Percentiles rank a stretch among this genome's conserved stretches.
phyloP scores from a whole-genome alignment of 192 early-diverging fungal species.

The Backusella liffmaniae region DNA sequence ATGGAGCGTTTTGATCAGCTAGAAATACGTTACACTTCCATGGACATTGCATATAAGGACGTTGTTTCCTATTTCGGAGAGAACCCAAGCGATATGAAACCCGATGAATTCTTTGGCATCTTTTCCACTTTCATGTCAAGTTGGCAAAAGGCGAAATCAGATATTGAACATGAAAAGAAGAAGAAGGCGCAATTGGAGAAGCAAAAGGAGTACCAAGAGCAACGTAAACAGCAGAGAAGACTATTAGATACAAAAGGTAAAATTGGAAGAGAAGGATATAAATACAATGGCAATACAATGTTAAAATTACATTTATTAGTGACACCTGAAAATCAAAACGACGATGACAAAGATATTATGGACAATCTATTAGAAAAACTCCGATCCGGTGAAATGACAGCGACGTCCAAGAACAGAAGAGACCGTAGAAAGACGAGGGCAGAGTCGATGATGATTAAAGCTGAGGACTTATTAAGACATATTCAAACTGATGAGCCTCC shows the following conservation, averaged over 20 bases:
- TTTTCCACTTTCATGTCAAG: constrained; percentile 77
- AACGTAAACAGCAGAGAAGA: constrained; percentile 14
- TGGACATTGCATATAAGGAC: constrained; percentile 71
- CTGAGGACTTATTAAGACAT: constrained; percentile 41
- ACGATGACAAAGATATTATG: constrained; percentile 71
- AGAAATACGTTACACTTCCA: constrained; percentile 56
- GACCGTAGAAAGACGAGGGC: constrained; percentile 26
- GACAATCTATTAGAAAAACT: constrained; percentile 74
- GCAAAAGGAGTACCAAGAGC: constrained; percentile 22
- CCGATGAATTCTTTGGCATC: constrained; percentile 87
- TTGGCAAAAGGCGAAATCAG: constrained; percentile 59
- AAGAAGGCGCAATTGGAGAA: constrained; percentile 43
- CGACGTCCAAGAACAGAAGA: constrained; percentile 33
- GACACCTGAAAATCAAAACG: constrained; percentile 38
- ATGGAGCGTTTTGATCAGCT: constrained; percentile 60
- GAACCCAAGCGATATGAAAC: constrained; percentile 64
- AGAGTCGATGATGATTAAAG: constrained; percentile 38
- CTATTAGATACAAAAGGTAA: constrained; percentile 20
- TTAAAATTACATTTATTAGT: constrained; percentile 11
- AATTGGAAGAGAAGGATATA: not conserved
- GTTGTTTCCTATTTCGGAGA: constrained; percentile 73
- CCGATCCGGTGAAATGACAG: constrained; percentile 60
- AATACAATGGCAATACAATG: not conserved
- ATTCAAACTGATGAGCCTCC: constrained; percentile 40
- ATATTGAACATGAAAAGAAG: constrained; percentile 35